A percentile compares a stretch with the other conserved stretches of the same genome.
These are phyloP conservation scores for Angomonas ambiguus DNA, from an alignment of 208 protist genomes.

Conservation along the genomic window DNA sequence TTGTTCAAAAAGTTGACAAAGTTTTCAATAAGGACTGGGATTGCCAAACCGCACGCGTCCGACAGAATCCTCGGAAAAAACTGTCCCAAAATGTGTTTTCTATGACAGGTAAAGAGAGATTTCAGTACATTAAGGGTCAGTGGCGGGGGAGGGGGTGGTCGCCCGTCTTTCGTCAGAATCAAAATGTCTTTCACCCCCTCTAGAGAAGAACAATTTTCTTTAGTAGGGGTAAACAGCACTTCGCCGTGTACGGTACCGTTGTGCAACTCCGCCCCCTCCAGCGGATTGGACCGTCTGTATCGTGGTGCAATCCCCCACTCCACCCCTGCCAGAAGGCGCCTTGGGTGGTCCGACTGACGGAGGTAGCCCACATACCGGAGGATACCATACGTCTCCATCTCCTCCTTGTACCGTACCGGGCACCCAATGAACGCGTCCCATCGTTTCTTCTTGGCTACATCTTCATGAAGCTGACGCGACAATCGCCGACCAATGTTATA, in stretches of 20 bases:
- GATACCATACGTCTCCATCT: conserved; percentile 27
- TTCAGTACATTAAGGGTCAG: conserved; percentile 15
- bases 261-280: conserved; percentile 12
- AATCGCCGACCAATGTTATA: conserved; percentile 28
- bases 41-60: conserved; percentile 19
- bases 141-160: conserved; percentile 17
- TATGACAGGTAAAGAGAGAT: conserved; percentile 25
- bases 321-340: conserved; percentile 29
- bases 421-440: conserved; percentile 29
- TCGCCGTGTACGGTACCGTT: conserved; percentile 44
- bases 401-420: conserved; percentile 26
- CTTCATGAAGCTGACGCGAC: conserved; percentile 26
- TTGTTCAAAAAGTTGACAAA: conserved; percentile 35
- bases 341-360: conserved; percentile 31
- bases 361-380: conserved; percentile 50
- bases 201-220: conserved; percentile 21
- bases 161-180: conserved; percentile 6
- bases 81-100: conserved; percentile 29
- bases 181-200: conserved; percentile 30
- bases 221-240: conserved; percentile 22
- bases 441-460: conserved; percentile 19
- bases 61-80: conserved; percentile 26
- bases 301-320: conserved; percentile 37
- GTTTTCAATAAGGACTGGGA: conserved; percentile 34
- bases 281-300: conserved; percentile 14